A percentile compares a stretch with the other conserved stretches of the same genome.
Conservation (phyloP, 306 rosid genomes). For the Trifolium fragiferum region DNA sequence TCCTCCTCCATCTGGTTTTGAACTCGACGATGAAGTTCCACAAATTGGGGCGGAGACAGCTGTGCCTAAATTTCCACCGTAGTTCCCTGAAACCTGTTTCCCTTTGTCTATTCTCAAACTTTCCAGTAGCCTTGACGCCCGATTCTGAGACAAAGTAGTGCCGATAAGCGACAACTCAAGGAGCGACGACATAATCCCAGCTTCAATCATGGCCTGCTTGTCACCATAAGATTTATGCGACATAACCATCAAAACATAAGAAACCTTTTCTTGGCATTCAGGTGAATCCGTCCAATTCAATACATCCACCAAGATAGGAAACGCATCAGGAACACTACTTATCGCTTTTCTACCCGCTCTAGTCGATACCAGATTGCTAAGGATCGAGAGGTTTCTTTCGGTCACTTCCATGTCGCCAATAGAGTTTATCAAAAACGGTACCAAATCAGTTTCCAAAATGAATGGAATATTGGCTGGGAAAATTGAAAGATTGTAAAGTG, state of each 20-base stretch:
- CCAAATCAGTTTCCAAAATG: slow-evolving; percentile 74
- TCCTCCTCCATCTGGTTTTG: slow-evolving; percentile 53
- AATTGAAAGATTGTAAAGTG: slow-evolving; percentile 91
- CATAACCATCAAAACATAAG: slow-evolving; percentile 91
- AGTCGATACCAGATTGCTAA: slow-evolving; percentile 73
- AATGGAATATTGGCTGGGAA: slow-evolving; percentile 63
- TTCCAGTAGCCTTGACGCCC: slow-evolving; percentile 90
- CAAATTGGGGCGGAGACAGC: slow-evolving; percentile 81
- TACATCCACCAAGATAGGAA: slow-evolving; percentile 72
- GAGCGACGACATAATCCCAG: slow-evolving; percentile 76
- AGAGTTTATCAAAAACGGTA: slow-evolving; percentile 58
- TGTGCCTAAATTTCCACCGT: slow-evolving; percentile 56
- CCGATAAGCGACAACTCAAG: slow-evolving; percentile 93
- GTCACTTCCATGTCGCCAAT: slow-evolving; percentile 92
- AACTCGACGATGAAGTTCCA: slow-evolving; percentile 65
- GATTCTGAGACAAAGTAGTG: slow-evolving; percentile 88
- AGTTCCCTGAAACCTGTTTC: slow-evolving; percentile 67
- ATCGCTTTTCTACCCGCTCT: slow-evolving; percentile 84
- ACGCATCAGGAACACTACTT: slow-evolving; percentile 56
- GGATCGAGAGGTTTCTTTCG: slow-evolving; percentile 71
- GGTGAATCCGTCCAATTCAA: slow-evolving; percentile 92
- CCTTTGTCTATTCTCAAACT: slow-evolving; percentile 84
- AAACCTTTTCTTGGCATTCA: slow-evolving; percentile 83
- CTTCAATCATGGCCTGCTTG: slow-evolving; percentile 91
- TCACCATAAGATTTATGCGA: slow-evolving; percentile 82